Evolutionary conservation across 1,139 yeast species (phyloP), one percentile per base, ranked within the genome.

Genomic region (Yamadazyma trypodendri): DNA sequence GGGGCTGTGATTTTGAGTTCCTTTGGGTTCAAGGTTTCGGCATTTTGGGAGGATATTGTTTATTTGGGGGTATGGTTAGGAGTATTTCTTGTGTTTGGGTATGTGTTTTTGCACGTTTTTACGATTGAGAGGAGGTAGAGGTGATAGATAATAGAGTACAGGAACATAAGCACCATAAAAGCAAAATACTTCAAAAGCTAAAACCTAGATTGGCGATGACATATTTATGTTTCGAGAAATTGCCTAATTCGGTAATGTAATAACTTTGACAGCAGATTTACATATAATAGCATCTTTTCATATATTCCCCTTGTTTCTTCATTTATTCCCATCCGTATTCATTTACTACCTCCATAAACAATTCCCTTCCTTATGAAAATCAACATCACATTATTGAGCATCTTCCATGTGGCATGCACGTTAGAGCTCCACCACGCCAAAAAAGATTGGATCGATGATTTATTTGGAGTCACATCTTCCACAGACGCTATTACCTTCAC

Each of bases 1-100:
- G 98, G 98, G 5, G 97, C 98, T 2, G 94, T 95, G 1, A 92
- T 92, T 43, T 72, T 92, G 49, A 85, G 95, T 50, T 89, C 97
- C 0, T 92, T 92, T 68, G 98, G 98, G 0, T 92, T 92, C 60
- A 77, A 86, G 46, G 90, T 87, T 14, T 78, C 81, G 28, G 94
- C 92, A 2, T 75, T 86, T 44, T 65, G 79, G 64, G 65, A 68
- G 30, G 97, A 92, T 58, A 71, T 84, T 16, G 49, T 66, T 6
- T 75, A 71, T 28, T 68, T 87, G 40, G 66, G 63, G 0, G 66
- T 72, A 7, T 78, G 81, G 45, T 64, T 71, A 14, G 55, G 64
- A 2, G 51, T 69, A 2, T 87, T 87, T 56, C 58, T 84, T 32
- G 51, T 77, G 2, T 51, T 79, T 11, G 97, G 97, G 1, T 92